Evolutionary conservation across 2,329 filamentous ascomycete species (phyloP).

Genomic region (Tolypocladium amazonense): DNA sequence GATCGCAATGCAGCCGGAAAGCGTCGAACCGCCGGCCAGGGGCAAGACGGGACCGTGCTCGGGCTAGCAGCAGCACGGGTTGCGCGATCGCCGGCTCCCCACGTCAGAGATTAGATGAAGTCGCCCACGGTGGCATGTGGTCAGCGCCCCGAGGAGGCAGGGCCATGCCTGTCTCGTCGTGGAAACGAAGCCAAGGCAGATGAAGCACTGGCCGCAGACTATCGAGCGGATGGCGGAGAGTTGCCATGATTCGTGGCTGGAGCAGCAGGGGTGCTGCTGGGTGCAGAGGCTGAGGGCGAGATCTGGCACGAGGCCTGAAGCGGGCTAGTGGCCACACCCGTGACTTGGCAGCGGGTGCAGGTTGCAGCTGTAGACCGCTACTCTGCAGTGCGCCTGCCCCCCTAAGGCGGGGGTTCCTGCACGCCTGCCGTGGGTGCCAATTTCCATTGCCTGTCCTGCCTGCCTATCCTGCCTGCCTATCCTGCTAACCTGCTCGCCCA

Average conservation of each 20-base stretch:
- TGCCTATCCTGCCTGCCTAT: too few relatives aligned
- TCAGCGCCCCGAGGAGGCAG: background rate
- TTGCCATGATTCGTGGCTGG: background rate
- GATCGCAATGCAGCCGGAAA: background rate
- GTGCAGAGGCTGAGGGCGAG: background rate
- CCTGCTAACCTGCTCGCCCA: background rate
- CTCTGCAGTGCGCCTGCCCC: background rate
- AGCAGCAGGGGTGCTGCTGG: background rate
- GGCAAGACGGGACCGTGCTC: background rate
- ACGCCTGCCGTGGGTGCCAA: background rate
- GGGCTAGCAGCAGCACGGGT: background rate
- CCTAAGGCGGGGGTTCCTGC: background rate
- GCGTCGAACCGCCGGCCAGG: background rate
- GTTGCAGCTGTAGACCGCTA: background rate
- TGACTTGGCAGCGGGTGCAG: background rate
- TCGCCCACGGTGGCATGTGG: background rate
- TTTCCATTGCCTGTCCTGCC: too few relatives aligned
- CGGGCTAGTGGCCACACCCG: background rate
- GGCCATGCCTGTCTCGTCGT: background rate
- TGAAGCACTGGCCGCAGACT: constrained; percentile 1
- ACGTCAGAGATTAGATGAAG: constrained; percentile 1
- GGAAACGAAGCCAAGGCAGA: background rate
- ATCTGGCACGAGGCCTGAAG: background rate
- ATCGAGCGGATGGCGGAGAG: background rate
- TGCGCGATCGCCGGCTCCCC: background rate